These are phyloP conservation scores for Hypericum perforatum DNA, from an alignment of 345 rosid species.

Conservation along the genomic window DNA sequence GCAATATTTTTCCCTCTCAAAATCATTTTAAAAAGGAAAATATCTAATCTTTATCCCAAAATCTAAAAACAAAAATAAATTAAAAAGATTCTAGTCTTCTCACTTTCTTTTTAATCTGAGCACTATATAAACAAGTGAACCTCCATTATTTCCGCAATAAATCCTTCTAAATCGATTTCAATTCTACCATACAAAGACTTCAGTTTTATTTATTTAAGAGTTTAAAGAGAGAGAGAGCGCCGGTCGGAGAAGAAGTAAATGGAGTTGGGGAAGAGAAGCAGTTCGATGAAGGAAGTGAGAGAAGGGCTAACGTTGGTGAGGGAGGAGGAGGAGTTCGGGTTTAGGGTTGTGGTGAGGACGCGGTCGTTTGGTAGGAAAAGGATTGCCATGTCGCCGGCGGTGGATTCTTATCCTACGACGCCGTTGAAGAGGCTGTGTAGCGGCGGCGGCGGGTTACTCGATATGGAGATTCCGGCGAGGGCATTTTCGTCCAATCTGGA, in stretches of 20 bases:
- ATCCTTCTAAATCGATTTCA: no score
- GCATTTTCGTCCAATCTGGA: conserved; percentile 37
- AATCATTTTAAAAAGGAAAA: no score
- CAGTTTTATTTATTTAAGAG: no score
- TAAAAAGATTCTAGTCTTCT: no score
- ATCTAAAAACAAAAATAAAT: no score
- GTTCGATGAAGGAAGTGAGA: conserved; percentile 23
- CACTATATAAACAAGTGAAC: no score
- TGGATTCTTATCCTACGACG: conserved; percentile 15
- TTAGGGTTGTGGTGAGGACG: conserved; percentile 39
- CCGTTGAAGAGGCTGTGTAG: conserved; percentile 57
- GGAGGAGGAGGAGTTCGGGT: conserved; percentile 18
- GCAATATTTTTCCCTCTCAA: no score
- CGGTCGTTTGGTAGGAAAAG: conserved; percentile 68
- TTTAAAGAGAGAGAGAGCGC: no score
- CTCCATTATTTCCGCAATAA: no score
- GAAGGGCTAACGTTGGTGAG: conserved; percentile 5
- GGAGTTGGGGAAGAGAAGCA: conserved; percentile 40
- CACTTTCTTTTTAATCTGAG: no score
- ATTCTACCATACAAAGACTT: no score
- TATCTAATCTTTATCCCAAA: no score
- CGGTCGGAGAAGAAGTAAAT: conserved; percentile 5
- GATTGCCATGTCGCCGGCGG: conserved; percentile 30
- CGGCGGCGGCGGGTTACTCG: conserved; percentile 7
- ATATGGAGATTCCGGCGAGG: conserved; percentile 8